Conservation (phyloP, 2,329 filamentous ascomycete species). For the Metarhizium rileyi region DNA sequence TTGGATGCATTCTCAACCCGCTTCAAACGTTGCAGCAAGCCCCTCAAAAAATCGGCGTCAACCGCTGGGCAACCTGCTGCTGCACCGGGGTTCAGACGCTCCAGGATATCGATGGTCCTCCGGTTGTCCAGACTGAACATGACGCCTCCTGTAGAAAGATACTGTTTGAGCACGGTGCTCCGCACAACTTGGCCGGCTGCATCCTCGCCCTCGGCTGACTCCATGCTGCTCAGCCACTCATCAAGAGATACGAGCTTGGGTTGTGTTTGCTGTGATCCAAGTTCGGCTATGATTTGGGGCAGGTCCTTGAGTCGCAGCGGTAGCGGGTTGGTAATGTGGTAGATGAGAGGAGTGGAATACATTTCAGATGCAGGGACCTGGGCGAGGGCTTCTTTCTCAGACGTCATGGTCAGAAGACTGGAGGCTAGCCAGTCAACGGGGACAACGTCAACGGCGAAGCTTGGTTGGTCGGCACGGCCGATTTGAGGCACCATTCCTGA, state of each 20-base stretch:
- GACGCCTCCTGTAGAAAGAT: slow-evolving; percentile 14
- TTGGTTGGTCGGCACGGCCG: slow-evolving; percentile 12
- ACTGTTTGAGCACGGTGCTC: slow-evolving; percentile 13
- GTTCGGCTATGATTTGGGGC: slow-evolving; percentile 11
- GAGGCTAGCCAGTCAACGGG: slow-evolving; percentile 15
- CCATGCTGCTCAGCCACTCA: slow-evolving; percentile 10
- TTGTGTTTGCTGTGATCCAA: slow-evolving; percentile 9
- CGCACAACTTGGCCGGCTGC: slow-evolving; percentile 9
- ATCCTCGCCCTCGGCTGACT: slow-evolving; percentile 8
- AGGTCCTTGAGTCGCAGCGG: slow-evolving; percentile 14
- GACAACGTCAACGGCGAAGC: slow-evolving; percentile 15
- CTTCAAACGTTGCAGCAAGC: slow-evolving; percentile 12
- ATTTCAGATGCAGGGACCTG: background rate
- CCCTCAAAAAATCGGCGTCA: slow-evolving; percentile 11
- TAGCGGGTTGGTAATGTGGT: slow-evolving; percentile 15
- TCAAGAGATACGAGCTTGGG: slow-evolving; percentile 10
- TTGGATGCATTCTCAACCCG: background rate
- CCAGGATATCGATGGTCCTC: slow-evolving; percentile 11
- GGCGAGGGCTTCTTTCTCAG: slow-evolving; percentile 7
- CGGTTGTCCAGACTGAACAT: slow-evolving; percentile 16
- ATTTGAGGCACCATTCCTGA: slow-evolving; percentile 14
- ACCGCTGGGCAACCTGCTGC: slow-evolving; percentile 12
- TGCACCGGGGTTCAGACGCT: slow-evolving; percentile 10
- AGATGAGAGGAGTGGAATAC: slow-evolving; percentile 10
- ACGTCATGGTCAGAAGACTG: slow-evolving; percentile 12